Evolutionary conservation across 2,329 filamentous ascomycete species (phyloP), one percentile per base, ranked within the genome.

Genomic region (Paraphoma sp.): DNA sequence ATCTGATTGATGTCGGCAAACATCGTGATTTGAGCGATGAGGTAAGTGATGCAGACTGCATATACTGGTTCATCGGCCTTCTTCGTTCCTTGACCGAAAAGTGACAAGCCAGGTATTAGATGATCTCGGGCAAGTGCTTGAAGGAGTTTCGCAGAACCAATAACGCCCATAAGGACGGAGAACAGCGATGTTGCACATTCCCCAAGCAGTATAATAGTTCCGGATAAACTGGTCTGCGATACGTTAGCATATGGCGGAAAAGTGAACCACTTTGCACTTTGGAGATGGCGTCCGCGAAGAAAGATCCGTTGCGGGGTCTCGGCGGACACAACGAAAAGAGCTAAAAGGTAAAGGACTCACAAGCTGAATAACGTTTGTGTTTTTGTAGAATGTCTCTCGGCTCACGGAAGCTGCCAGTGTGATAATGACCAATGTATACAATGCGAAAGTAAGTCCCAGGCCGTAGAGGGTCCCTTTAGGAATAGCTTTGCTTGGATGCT

Each of bases 1-100:
- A 96, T 96, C 70, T 92, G 89, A 72, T 96, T 95, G 63, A 96
- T 85, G 68, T 96, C 87, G 44, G 90, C 89, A 48, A 96, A 84
- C 76, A 96, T 89, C 0, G 91, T 91, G 29, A 93, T 62, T 71
- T 96, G 92, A 0, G 91, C 88, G 53, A 94, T 85, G 3, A 85
- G 63, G 69, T 90, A 94, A 0, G 92, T 95, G 33, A 93, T 76
- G 17, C 94, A 75, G 50, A 96, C 90, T 4, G 92, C 92, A 65
- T 87, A 83, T 6, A 90, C 83, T 0, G 92, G 92, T 63, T 94
- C 90, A 65, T 96, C 92, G 2, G 81, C 83, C 57, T 84, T 87
- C 59, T 83, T 85, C 0, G 89, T 91, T 16, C 92, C 91, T 75
- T 89, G 87, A 1, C 87, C 87, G 64, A 96, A 94, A 0, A 91